A percentile compares a stretch with the other conserved stretches of the same genome.
Conservation (phyloP, 2,329 filamentous ascomycete species). For the Seiridium unicorne region DNA sequence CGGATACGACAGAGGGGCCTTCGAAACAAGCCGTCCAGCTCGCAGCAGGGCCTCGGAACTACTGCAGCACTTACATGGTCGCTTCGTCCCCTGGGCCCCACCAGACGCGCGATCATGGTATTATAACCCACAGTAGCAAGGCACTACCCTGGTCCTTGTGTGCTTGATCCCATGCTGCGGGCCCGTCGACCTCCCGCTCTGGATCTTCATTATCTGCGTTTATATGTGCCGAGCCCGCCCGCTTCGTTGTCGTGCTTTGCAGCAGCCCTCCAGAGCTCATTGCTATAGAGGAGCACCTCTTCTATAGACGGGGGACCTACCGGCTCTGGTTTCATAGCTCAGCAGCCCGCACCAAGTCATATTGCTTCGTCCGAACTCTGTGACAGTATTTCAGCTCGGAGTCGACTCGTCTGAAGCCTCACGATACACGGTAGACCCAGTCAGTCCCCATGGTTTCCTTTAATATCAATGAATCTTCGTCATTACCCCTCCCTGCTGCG, state of each 20-base stretch:
- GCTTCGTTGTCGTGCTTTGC: background rate
- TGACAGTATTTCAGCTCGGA: constrained; percentile 1
- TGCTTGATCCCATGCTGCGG: background rate
- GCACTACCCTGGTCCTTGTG: background rate
- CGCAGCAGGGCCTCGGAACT: constrained; percentile 2
- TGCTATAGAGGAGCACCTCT: constrained; percentile 1
- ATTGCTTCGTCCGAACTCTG: background rate
- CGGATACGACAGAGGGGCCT: constrained; percentile 5
- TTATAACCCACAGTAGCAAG: constrained; percentile 4
- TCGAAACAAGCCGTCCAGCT: constrained; percentile 10
- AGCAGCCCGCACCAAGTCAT: background rate
- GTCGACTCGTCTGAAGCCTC: background rate
- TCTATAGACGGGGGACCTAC: background rate
- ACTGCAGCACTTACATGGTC: constrained; percentile 8
- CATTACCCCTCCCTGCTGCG: background rate
- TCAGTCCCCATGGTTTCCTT: constrained; percentile 1
- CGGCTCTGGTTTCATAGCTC: background rate
- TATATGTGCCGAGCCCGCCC: constrained; percentile 9
- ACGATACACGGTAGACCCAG: background rate
- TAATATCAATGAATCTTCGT: background rate
- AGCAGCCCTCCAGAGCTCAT: constrained; percentile 6
- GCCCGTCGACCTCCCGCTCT: constrained; percentile 2
- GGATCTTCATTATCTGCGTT: background rate
- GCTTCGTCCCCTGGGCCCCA: background rate
- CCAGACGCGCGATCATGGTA: background rate